Evolutionary conservation across 805 yeast genomes (phyloP), one percentile per base, ranked within the genome.

Genomic region (Starmerella khaoyaiensis): DNA sequence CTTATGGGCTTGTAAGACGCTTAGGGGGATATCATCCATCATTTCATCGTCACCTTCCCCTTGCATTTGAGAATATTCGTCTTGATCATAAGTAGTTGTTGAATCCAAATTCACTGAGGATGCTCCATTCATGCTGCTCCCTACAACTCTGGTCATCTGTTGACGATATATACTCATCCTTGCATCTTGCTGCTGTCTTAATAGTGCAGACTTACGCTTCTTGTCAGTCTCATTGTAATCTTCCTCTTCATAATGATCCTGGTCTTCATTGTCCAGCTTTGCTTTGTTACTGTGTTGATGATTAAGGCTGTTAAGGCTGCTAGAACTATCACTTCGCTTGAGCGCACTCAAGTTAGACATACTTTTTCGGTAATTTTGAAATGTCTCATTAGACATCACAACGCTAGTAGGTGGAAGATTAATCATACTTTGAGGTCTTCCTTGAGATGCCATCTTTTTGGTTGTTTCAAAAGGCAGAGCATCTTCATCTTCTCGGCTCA

Each of bases 121-220:
- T 16, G n/a, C 22, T 30, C 34, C 38, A 12, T 26, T 40, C 9
- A 5, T 14, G 7, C 16, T 21, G 8, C 17, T 31, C 8, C 64
- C 64, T 6, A 61, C 54, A 23, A 58, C 47, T 35, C 56, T 57
- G 39, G 55, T 59, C 64, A 62, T 61, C 35, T 58, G 56, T 42
- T 62, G 66, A 10, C 66, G 53, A 40, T 61, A 61, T 15, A 58
- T 54, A n/a, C 61, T 57, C 40, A 61, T 46, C 15, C 61, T 58
- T 6, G 61, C 64, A 28, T 59, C 61, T 40, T 62, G 66, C 39
- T 53, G 53, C 39, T 54, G 54, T 10, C 64, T 52, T 17, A 39
- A 25, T 15, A 27, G 33, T 3, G 54, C 55, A 2, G 36, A 23
- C 31, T 32, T 28, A 9, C 47, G 44, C 24, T 41, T 39, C 20